A percentile compares a stretch with the other conserved stretches of the same genome.
These are phyloP conservation scores for Pleurotus giganteus DNA, from an alignment of 768 basidiomycete genomes.

Conservation along the genomic window DNA sequence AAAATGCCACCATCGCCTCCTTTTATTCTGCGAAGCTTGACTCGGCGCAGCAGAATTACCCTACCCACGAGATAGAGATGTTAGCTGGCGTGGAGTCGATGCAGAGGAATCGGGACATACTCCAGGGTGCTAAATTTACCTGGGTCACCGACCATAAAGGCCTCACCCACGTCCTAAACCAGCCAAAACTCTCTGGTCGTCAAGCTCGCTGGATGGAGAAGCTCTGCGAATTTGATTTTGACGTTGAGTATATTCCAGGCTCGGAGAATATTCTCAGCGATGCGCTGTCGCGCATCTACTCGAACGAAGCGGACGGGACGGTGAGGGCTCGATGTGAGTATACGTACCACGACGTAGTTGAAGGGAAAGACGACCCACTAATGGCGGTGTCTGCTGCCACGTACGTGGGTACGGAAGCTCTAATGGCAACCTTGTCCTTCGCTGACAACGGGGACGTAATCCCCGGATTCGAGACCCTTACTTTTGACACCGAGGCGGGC, in stretches of 20 bases:
- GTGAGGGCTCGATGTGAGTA: slow-evolving; percentile 15
- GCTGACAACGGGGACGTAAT: background rate
- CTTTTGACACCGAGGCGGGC: no score
- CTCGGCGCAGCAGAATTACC: no score
- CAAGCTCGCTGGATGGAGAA: no score
- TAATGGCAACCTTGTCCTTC: background rate
- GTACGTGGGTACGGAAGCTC: slow-evolving; percentile 14
- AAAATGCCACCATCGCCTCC: slow-evolving; percentile 22
- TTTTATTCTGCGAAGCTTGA: slow-evolving; percentile 22
- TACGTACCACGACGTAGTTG: slow-evolving; percentile 1
- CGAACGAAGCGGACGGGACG: slow-evolving; percentile 11
- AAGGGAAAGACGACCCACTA: background rate
- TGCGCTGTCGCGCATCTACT: slow-evolving; percentile 10
- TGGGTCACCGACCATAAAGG: slow-evolving; percentile 14
- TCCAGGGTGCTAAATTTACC: background rate
- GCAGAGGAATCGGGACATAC: slow-evolving; percentile 8
- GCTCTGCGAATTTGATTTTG: slow-evolving; percentile 15
- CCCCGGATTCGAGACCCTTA: background rate
- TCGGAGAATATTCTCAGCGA: background rate
- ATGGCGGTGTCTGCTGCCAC: slow-evolving; percentile 6
- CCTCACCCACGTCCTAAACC: slow-evolving; percentile 7
- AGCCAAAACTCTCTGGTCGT: slow-evolving; percentile 9
- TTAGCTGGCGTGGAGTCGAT: slow-evolving; percentile 12
- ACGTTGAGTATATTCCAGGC: slow-evolving; percentile 16
- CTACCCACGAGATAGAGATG: slow-evolving; percentile 24